Evolutionary conservation across 169 alveolate genomes (phyloP).

Genomic region (Cystoisospora suis): DNA sequence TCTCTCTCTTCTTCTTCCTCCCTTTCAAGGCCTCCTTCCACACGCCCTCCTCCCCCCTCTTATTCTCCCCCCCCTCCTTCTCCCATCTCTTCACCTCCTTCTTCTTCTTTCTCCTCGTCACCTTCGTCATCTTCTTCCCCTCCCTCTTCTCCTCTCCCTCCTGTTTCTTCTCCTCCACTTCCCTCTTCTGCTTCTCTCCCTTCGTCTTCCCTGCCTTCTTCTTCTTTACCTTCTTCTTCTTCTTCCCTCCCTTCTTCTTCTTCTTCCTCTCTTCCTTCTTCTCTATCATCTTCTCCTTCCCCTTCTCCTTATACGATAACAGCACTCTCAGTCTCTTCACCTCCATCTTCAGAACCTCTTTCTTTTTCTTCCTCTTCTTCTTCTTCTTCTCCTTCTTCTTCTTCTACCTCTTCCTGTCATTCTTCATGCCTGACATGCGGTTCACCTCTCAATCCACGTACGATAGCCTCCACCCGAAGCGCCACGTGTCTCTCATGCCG

Average conservation of each 20-base stretch:
- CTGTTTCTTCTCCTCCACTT: slow-evolving; percentile 10
- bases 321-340: neutral
- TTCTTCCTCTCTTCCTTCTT: neutral
- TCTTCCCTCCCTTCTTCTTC: slow-evolving; percentile 14
- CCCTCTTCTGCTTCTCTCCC: neutral
- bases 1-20: neutral
- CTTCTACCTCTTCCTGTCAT: neutral
- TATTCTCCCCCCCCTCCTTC: neutral
- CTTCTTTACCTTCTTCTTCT: neutral
- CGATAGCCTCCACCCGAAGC: too few relatives aligned
- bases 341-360: neutral
- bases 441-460: neutral
- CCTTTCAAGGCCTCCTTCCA: neutral
- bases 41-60: neutral
- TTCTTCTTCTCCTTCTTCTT: neutral
- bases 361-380: neutral
- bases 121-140: neutral
- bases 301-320: neutral
- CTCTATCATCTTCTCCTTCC: neutral
- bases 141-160: neutral
- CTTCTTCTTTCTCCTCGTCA: neutral
- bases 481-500: slow-evolving; percentile 1
- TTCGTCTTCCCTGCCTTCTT: neutral
- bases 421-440: neutral
- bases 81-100: neutral